Evolutionary conservation across 371 early-diverging fungal species (phyloP), one percentile per base, ranked within the genome.

Genomic region (Smittium mucronatum): DNA sequence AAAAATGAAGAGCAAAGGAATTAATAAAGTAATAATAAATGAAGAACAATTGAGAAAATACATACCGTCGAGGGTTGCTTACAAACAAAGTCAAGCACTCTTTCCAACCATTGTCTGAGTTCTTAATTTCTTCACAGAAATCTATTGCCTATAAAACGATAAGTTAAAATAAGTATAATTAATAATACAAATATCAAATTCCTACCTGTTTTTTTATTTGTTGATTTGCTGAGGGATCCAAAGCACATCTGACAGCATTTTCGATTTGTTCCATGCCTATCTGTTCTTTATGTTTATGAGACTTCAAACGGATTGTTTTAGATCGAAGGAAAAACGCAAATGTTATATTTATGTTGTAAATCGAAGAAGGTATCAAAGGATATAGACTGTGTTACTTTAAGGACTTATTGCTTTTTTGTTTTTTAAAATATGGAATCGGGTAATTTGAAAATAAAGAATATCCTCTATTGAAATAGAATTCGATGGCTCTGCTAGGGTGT

Each of bases 231-330:
- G 80, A 79, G 35, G 89, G 89, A 76, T 85, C 85, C 63, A 91
- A 83, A 34, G 91, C 91, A 73, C 84, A 89, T 74, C 88, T 84
- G 67, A 91, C 91, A 36, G 91, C 91, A 77, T 91, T 85, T 82
- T 88, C 91, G 70, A 91, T 87, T 76, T 88, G 89, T 72, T 90
- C 89, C 90, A 89, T 86, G n/a, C n/a, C n/a, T n/a, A n/a, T n/a
- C n/a, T n/a, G n/a, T n/a, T n/a, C n/a, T n/a, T n/a, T n/a, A n/a
- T n/a, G n/a, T n/a, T n/a, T n/a, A n/a, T n/a, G n/a, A n/a, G n/a
- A n/a, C n/a, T n/a, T n/a, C n/a, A n/a, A n/a, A n/a, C n/a, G n/a
- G n/a, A n/a, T n/a, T n/a, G n/a, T n/a, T n/a, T n/a, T n/a, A n/a
- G n/a, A n/a, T n/a, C n/a, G n/a, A n/a, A n/a, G n/a, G n/a, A n/a